phyloP scores from a whole-genome alignment of 2,329 filamentous ascomycete genomes.

The Dendrostoma leiphaemia region DNA sequence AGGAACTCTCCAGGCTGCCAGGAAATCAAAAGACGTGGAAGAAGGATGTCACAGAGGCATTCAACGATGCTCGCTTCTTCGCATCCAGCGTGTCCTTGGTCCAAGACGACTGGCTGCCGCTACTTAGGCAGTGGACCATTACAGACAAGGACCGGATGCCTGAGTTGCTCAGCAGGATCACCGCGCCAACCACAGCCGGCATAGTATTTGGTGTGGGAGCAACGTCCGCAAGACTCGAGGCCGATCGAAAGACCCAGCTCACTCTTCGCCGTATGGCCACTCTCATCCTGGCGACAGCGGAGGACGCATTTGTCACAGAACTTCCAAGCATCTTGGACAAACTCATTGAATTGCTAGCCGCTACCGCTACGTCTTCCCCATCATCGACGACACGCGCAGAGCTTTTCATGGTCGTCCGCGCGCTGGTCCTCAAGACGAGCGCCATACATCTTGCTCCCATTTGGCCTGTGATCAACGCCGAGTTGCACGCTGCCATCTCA shows the following conservation, averaged over 20 bases:
- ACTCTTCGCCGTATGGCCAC: conserved; percentile 81
- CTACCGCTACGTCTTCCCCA: conserved; percentile 84
- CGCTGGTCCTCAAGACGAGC: conserved; percentile 75
- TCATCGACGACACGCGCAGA: conserved; percentile 88
- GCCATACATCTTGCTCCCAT: conserved; percentile 77
- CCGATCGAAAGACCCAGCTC: conserved; percentile 88
- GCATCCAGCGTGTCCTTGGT: conserved; percentile 64
- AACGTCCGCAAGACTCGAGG: conserved; percentile 88
- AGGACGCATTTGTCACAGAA: conserved; percentile 78
- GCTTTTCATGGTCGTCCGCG: conserved; percentile 82
- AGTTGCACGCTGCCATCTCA: conserved; percentile 76
- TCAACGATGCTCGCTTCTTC: conserved; percentile 88
- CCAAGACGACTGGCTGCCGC: conserved; percentile 73
- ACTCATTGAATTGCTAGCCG: conserved; percentile 79
- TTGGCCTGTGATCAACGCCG: conserved; percentile 87
- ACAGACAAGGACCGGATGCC: conserved; percentile 85
- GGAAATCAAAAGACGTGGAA: conserved; percentile 88
- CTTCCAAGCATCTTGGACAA: conserved; percentile 75
- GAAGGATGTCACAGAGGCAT: conserved; percentile 87
- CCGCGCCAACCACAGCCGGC: conserved; percentile 84
- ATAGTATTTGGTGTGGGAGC: conserved; percentile 99
- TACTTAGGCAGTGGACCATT: conserved; percentile 80
- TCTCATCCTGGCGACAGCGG: conserved; percentile 71
- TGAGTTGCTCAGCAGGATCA: conserved; percentile 76
- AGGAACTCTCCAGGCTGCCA: conserved; percentile 73